Base-by-base conservation (phyloP, 768 basidiomycete genomes). In the Austroboletus eburneus region DNA sequence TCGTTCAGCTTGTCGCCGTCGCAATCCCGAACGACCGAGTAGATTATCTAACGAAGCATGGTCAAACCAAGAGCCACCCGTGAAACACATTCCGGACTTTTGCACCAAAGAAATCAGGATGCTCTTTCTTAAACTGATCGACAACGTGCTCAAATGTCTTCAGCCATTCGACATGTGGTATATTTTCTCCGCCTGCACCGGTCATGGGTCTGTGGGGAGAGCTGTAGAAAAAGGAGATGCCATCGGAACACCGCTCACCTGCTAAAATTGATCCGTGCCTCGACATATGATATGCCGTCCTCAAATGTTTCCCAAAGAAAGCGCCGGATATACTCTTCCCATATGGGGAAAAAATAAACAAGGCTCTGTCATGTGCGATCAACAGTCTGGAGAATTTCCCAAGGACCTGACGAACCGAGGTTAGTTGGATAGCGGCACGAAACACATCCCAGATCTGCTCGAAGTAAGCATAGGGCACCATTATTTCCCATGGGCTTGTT, bases 401-500 rank as follows among this genome's bases (percentile, higher is more conserved):
- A n/a, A n/a, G 22, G 32, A 40, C 29, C 22, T 14, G 16, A 65
- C 71, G 43, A 59, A 83, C 84, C 14, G 58, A 52, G 18, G 77
- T 71, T 0, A 79, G 72, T 0, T 40, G 23, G 53, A 81, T 81
- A 0, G 76, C 81, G 57, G 69, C 78, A 14, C 57, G 54, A 57
- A 91, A 90, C 51, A 87, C 87, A 36, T 77, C 61, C 87, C 87
- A 90, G 39, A 90, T 89, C 86, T 88, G 48, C 29, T 17, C 32
- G 5, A 44, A 30, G 18, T 45, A 29, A 43, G 45, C 7, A 39
- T 23, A 17, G 37, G 35, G n/a, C 37, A 9, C 33, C 29, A 41
- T 34, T 14, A 9, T 29, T 22, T 24, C 8, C 24, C 12, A 32
- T 10, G 24, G 17, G 14, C 12, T 9, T 38, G 9, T 18, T 30